These are phyloP conservation scores for Panellus pusillus DNA, from an alignment of 768 basidiomycete species.

Conservation along the genomic window DNA sequence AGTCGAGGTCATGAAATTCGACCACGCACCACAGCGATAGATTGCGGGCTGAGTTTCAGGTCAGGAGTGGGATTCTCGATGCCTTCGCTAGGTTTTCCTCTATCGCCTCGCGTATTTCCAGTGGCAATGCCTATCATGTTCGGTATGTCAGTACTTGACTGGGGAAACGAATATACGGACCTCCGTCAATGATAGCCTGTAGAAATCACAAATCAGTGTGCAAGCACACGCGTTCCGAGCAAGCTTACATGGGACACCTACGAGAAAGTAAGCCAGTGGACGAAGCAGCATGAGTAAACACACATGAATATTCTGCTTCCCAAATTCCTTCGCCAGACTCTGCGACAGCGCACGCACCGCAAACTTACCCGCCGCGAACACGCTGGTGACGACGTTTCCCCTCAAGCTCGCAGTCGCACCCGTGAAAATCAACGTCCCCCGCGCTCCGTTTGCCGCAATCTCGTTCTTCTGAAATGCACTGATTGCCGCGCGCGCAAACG, in stretches of 20 bases:
- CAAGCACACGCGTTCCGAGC: background rate
- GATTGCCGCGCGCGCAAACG: slow-evolving; percentile 63
- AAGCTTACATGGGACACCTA: slow-evolving; percentile 66
- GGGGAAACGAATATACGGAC: slow-evolving; percentile 26
- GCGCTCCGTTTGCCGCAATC: too few species aligned
- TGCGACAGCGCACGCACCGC: too few species aligned
- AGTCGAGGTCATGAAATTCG: background rate
- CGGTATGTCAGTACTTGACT: background rate
- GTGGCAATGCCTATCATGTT: slow-evolving; percentile 34
- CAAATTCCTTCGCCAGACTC: too few species aligned
- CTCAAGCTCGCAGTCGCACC: slow-evolving; percentile 69
- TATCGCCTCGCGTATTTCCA: slow-evolving; percentile 23
- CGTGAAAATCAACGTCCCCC: slow-evolving; percentile 67
- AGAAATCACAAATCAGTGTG: background rate
- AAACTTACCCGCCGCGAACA: too few species aligned
- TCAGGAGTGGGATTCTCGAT: slow-evolving; percentile 25
- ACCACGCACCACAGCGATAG: slow-evolving; percentile 62
- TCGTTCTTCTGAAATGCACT: slow-evolving; percentile 59
- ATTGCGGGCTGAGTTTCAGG: slow-evolving; percentile 55
- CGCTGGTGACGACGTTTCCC: slow-evolving; percentile 61
- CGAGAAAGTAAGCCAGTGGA: background rate
- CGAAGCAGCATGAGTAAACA: slow-evolving; percentile 14
- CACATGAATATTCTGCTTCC: too few species aligned
- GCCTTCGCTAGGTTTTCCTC: slow-evolving; percentile 34
- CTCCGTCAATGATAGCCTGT: slow-evolving; percentile 72